Conservation (phyloP, 495 filamentous ascomycete genomes). For the Talaromyces liani region DNA sequence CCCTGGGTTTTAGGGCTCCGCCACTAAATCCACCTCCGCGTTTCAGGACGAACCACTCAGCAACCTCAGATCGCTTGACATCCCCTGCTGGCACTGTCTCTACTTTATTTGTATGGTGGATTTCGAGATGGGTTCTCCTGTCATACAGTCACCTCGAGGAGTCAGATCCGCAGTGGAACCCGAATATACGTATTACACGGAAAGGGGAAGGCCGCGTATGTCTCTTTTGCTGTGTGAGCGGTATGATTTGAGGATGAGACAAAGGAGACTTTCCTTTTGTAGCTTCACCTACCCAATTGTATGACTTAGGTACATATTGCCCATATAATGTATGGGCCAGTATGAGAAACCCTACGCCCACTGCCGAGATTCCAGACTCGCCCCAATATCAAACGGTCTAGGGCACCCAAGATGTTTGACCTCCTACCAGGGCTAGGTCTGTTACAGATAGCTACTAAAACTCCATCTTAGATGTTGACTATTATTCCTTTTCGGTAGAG, state of each 20-base stretch:
- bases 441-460: neutral
- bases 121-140: neutral
- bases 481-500: neutral
- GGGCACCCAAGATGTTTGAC: neutral
- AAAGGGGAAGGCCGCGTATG: neutral
- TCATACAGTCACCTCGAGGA: neutral
- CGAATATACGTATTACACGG: neutral
- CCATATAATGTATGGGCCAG: neutral
- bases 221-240: neutral
- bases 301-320: neutral
- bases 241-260: neutral
- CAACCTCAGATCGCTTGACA: neutral
- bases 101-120: neutral
- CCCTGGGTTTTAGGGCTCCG: neutral
- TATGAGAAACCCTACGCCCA: neutral
- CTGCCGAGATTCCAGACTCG: neutral
- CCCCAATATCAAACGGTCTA: conserved; percentile 3
- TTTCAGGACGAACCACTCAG: conserved; percentile 2
- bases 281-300: neutral
- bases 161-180: neutral
- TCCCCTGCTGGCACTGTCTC: neutral
- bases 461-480: neutral
- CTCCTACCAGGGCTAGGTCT: neutral
- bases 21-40: neutral
- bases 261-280: neutral